Conservation (phyloP, 2,329 filamentous ascomycete genomes). For the Talaromyces atroroseus region DNA sequence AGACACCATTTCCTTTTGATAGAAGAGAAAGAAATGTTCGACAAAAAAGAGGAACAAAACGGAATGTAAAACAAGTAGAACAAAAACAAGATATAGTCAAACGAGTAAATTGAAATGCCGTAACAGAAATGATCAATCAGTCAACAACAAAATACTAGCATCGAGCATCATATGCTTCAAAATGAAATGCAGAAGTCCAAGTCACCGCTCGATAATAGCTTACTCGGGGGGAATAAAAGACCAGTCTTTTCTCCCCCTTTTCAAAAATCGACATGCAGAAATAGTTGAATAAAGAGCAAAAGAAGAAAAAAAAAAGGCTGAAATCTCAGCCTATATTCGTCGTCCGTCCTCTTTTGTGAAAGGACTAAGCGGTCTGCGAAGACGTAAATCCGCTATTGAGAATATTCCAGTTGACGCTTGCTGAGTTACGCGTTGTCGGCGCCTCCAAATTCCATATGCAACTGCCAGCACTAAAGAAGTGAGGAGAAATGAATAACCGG, state of each 20-base stretch:
- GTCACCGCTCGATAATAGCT: background rate
- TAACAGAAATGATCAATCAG: background rate
- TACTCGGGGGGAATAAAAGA: background rate
- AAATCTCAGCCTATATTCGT: background rate
- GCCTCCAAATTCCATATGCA: constrained; percentile 18
- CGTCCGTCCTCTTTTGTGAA: background rate
- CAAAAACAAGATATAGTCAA: background rate
- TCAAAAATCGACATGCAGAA: background rate
- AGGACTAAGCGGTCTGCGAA: constrained; percentile 3
- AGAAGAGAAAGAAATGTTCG: background rate
- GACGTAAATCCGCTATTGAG: constrained; percentile 8
- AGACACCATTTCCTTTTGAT: background rate
- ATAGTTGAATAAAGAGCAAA: background rate
- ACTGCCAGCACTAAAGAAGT: constrained; percentile 19
- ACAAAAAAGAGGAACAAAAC: background rate
- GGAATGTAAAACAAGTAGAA: background rate
- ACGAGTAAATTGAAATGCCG: background rate
- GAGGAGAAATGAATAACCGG: constrained; percentile 17
- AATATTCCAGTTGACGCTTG: constrained; percentile 9
- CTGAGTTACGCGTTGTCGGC: constrained; percentile 12
- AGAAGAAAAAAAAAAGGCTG: background rate
- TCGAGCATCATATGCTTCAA: background rate
- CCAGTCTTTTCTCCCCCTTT: background rate
- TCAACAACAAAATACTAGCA: background rate
- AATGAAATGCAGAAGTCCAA: background rate